Evolutionary conservation across 169 alveolate genomes (phyloP).

Genomic region (Plasmodium gonderi): DNA sequence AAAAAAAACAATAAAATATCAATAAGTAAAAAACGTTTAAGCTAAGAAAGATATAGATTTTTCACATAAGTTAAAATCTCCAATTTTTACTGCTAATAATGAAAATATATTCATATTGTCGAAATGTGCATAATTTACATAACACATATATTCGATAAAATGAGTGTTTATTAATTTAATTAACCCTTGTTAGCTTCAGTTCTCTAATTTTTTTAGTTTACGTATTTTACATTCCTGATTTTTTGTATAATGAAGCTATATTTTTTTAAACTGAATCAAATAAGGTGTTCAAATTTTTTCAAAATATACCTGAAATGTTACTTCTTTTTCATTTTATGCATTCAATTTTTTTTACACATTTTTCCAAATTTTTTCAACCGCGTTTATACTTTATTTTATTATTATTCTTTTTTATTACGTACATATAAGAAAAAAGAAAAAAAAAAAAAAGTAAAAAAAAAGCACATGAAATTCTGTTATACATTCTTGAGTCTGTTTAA

Average conservation of each 20-base stretch:
- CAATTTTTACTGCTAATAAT: not conserved
- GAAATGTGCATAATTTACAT: too few species aligned
- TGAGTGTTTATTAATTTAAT: not conserved
- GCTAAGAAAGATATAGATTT: not conserved
- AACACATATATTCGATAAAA: not conserved
- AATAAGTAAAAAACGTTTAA: not conserved
- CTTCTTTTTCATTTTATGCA: too few species aligned
- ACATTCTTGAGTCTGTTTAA: not conserved
- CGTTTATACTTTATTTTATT: not conserved
- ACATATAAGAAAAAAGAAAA: not conserved
- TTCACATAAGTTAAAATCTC: not conserved
- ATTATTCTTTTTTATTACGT: not conserved
- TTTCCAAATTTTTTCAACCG: not conserved
- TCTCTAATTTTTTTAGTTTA: not conserved
- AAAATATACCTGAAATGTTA: not conserved
- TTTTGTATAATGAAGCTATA: not conserved
- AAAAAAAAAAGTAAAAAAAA: not conserved
- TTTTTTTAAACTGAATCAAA: not conserved
- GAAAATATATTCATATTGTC: too few species aligned
- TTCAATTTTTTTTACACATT: conserved; percentile 1
- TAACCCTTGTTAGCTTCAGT: not conserved
- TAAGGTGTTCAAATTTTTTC: not conserved
- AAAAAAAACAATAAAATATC: not conserved
- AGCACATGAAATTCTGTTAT: not conserved
- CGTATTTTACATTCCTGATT: not conserved